Conservation (phyloP, 1,139 yeast species). For the Blastobotrys indianensis region DNA sequence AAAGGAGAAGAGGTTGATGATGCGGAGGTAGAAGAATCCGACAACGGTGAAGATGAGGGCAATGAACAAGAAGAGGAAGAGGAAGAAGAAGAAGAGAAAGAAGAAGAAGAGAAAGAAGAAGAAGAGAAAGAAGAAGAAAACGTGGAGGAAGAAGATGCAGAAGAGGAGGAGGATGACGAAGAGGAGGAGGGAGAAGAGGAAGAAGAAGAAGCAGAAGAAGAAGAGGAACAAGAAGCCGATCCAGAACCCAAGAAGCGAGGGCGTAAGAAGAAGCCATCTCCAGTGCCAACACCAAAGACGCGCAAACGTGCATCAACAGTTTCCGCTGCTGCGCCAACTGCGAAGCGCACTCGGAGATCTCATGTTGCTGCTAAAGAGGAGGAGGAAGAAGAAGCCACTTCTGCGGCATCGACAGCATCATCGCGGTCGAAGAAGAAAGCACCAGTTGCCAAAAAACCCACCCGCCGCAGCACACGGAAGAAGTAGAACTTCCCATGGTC, state of each 20-base stretch:
- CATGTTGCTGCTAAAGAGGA: slow-evolving; percentile 12
- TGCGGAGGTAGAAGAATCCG: neutral
- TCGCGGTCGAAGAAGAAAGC: slow-evolving; percentile 7
- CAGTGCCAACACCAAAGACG: slow-evolving; percentile 4
- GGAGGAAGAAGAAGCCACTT: slow-evolving; percentile 5
- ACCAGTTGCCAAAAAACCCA: slow-evolving; percentile 11
- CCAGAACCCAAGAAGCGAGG: slow-evolving; percentile 14
- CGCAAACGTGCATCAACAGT: slow-evolving; percentile 11
- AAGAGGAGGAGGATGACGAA: slow-evolving; percentile 11
- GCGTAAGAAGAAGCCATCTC: slow-evolving; percentile 1
- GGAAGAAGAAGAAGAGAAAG: slow-evolving; percentile 12
- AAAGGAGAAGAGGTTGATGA: neutral
- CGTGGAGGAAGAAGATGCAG: slow-evolving; percentile 2
- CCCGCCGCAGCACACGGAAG: slow-evolving; percentile 20
- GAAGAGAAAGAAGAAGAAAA: slow-evolving; percentile 6
- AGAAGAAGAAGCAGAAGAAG: slow-evolving; percentile 15
- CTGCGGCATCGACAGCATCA: neutral
- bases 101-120: neutral
- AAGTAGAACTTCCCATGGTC: slow-evolving; percentile 12
- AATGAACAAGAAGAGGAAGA: slow-evolving; percentile 1
- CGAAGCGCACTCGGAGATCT: slow-evolving; percentile 13
- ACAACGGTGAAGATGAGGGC: slow-evolving; percentile 3
- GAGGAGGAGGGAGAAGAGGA: slow-evolving; percentile 20
- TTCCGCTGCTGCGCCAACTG: slow-evolving; percentile 6
- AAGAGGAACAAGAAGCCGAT: slow-evolving; percentile 15